phyloP scores from a whole-genome alignment of 2,329 filamentous ascomycete species.

The Dactylellina cionopaga region DNA sequence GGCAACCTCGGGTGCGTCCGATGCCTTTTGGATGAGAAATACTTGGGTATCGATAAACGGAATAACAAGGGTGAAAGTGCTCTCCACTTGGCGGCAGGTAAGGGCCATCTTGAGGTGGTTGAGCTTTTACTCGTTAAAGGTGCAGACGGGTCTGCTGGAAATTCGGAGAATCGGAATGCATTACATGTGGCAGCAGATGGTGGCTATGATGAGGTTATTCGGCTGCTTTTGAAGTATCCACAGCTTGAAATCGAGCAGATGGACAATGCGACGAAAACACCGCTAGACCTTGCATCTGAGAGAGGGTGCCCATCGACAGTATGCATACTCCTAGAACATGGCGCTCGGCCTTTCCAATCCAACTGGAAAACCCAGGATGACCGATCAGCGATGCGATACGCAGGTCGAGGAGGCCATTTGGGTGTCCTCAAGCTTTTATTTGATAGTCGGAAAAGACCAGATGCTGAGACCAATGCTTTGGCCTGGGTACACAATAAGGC shows the following conservation, averaged over 20 bases:
- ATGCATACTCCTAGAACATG: not conserved
- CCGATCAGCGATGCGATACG: constrained; percentile 18
- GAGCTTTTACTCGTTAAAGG: constrained; percentile 19
- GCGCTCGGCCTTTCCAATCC: constrained; percentile 5
- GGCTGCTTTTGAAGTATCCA: constrained; percentile 11
- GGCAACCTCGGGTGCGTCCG: constrained; percentile 16
- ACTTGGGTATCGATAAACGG: constrained; percentile 6
- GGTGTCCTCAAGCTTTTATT: constrained; percentile 18
- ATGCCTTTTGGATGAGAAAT: not conserved
- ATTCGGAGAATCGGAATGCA: not conserved
- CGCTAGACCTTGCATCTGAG: constrained; percentile 29
- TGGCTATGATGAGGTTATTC: constrained; percentile 14
- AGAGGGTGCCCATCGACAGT: not conserved
- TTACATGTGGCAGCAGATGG: constrained; percentile 26
- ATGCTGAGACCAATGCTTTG: not conserved
- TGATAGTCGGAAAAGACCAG: not conserved
- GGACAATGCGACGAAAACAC: not conserved
- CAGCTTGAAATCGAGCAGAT: constrained; percentile 16
- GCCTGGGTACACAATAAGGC: constrained; percentile 10
- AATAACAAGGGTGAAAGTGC: constrained; percentile 16
- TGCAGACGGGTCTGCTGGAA: constrained; percentile 2
- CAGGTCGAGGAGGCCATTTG: constrained; percentile 7
- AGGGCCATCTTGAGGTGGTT: constrained; percentile 7
- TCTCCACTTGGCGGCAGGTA: constrained; percentile 1
- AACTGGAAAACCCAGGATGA: not conserved